phyloP scores from a whole-genome alignment of 75 land plant species.

The Picea sitchensis region DNA sequence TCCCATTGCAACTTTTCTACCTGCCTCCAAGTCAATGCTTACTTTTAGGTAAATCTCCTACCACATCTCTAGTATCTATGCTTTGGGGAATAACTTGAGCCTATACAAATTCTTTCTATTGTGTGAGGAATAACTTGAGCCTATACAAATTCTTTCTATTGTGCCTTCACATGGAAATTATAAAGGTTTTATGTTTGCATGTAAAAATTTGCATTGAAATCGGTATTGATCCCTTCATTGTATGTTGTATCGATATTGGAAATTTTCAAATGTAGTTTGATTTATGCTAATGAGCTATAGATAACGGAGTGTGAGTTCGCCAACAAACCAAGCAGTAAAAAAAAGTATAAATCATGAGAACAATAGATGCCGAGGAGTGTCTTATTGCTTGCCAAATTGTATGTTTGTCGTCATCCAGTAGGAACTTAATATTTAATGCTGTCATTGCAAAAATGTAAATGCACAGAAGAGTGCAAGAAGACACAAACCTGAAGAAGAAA shows the following conservation, averaged over 20 bases:
- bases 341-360: slow-evolving; percentile 64
- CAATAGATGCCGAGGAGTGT: slow-evolving; percentile 30
- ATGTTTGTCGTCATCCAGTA: slow-evolving; percentile 9
- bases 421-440: slow-evolving; percentile 25
- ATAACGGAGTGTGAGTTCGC: slow-evolving; percentile 59
- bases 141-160: no score
- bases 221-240: slow-evolving; percentile 31
- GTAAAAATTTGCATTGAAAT: slow-evolving; percentile 33
- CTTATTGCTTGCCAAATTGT: slow-evolving; percentile 27
- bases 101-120: slow-evolving; percentile 14
- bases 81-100: not conserved
- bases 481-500: no score
- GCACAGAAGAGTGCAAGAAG: slow-evolving; percentile 58
- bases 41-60: slow-evolving; percentile 7
- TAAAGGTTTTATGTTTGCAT: slow-evolving; percentile 46
- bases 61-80: not conserved
- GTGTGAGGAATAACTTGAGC: no score
- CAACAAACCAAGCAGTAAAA: slow-evolving; percentile 74
- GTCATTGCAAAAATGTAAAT: slow-evolving; percentile 57
- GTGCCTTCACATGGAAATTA: no score
- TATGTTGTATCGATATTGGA: slow-evolving; percentile 65
- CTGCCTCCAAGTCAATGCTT: slow-evolving; percentile 38
- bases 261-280: slow-evolving; percentile 86
- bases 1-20: no score
- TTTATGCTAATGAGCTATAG: no score